Base-by-base conservation (phyloP, 352 stramenopile genomes). In the Ophiocytium majus region DNA sequence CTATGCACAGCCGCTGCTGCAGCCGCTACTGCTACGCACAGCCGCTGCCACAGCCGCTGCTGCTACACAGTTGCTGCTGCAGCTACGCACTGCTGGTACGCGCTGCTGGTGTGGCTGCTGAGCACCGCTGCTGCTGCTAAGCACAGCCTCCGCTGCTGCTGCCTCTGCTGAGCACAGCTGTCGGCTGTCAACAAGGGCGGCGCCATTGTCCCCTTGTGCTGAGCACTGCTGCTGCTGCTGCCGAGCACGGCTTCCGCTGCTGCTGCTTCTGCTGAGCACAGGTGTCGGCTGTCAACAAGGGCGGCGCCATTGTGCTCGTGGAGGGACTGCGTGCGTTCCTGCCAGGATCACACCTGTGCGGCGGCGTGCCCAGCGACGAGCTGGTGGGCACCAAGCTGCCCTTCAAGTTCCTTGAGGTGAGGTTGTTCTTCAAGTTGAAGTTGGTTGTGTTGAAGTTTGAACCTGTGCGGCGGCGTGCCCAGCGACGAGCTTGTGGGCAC, bases 401-500 rank as follows among this genome's bases (percentile, higher is more conserved):
- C n/a, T 89, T 96, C 50, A 96, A 96, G 85, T 95, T 96, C 86
- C 88, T 96, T 28, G 93, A 95, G 90, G 92, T 96, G 28, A 64
- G 84, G n/a, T n/a, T 17, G 35, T 5, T 71, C 35, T 66, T 17
- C 33, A 79, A 17, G 23, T 31, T 63, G 43, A 19, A 1, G 31
- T 37, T 32, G 19, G 71, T 33, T 23, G 0, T 50, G 32, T n/a
- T 63, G 17, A 23, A 19, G 34, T 0, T 78, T 17, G 0, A 19
- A 31, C 14, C 14, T 0, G 17, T 10, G 76, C 31, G 31, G 43
- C 10, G 0, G 34, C 1, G 35, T 0, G 14, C 33, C 34, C 43
- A 92, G 91, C 74, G 93, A 95, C 43, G 91, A 93, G 35, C 71
- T 94, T 1, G 88, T 96, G 80, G 93, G 93, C 76, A 83, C 92